Percentiles rank a stretch among this genome's conserved stretches.
Conservation (phyloP, 2,329 filamentous ascomycete species). For the Fusarium sarcochroum region DNA sequence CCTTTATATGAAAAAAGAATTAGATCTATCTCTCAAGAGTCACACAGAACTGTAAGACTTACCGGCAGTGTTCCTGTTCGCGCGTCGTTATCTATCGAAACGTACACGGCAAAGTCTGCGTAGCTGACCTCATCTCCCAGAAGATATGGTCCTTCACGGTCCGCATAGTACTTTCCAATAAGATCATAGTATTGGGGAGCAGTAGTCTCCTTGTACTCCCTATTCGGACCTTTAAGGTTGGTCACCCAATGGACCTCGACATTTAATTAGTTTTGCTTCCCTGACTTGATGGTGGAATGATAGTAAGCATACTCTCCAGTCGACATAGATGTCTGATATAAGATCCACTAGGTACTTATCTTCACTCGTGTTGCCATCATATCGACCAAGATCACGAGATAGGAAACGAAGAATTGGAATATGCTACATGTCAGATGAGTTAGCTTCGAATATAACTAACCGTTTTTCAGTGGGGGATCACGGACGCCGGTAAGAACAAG, state of each 20-base stretch:
- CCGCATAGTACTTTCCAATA: slow-evolving; percentile 50
- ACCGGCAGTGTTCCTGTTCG: slow-evolving; percentile 53
- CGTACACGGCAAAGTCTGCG: slow-evolving; percentile 57
- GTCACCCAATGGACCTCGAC: slow-evolving; percentile 45
- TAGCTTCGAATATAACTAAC: accelerated
- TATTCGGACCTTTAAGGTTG: slow-evolving; percentile 44
- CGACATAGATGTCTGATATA: slow-evolving; percentile 56
- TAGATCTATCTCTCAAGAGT: accelerated
- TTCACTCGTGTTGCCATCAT: slow-evolving; percentile 54
- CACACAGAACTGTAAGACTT: slow-evolving; percentile 34
- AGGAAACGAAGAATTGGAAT: slow-evolving; percentile 54
- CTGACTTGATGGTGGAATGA: accelerated
- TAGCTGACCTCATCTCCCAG: slow-evolving; percentile 56
- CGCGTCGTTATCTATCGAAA: slow-evolving; percentile 56
- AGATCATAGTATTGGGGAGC: slow-evolving; percentile 50
- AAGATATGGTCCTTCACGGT: slow-evolving; percentile 53
- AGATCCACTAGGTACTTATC: slow-evolving; percentile 57
- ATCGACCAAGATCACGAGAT: slow-evolving; percentile 52
- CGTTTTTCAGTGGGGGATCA: accelerated
- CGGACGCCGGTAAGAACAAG: slow-evolving; percentile 1
- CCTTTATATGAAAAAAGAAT: background rate
- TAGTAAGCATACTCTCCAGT: slow-evolving; percentile 54
- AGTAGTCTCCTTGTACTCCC: slow-evolving; percentile 51
- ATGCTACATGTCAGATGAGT: background rate
- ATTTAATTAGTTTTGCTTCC: background rate